Percentiles rank a stretch among this genome's conserved stretches.
Conservation (phyloP, 768 basidiomycete genomes). For the Paxillus ammoniavirescens region DNA sequence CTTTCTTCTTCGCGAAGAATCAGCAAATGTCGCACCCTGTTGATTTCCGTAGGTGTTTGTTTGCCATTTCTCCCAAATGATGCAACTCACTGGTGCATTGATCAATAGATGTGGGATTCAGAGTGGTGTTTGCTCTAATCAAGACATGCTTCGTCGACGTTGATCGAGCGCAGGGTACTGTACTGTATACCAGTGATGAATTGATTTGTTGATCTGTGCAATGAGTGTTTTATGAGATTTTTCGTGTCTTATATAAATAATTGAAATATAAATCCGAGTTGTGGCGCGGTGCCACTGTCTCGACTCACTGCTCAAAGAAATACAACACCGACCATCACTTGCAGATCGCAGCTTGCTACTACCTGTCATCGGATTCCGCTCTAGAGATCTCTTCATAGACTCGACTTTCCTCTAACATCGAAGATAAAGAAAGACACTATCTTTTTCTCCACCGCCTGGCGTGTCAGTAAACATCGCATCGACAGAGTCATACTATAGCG, state of each 20-base stretch:
- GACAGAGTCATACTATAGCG: slow-evolving; percentile 4
- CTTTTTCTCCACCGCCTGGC: neutral
- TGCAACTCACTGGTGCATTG: too few species aligned
- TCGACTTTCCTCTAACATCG: slow-evolving; percentile 1
- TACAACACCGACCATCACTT: slow-evolving; percentile 2
- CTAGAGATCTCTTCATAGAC: slow-evolving; percentile 1
- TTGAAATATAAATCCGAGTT: too few species aligned
- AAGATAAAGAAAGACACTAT: neutral
- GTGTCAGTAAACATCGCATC: neutral
- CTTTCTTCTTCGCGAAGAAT: slow-evolving; percentile 35
- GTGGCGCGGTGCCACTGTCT: neutral
- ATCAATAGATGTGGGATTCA: too few species aligned
- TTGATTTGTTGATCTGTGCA: too few species aligned
- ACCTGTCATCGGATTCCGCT: neutral
- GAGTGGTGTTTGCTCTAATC: too few species aligned
- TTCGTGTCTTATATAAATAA: too few species aligned
- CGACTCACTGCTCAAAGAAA: slow-evolving; percentile 9
- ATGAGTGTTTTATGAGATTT: too few species aligned
- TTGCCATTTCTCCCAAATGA: neutral
- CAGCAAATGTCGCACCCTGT: neutral
- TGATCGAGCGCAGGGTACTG: too few species aligned
- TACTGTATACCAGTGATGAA: too few species aligned
- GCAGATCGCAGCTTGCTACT: neutral
- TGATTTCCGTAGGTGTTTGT: neutral
- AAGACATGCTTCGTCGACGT: too few species aligned